Conservation (phyloP, 768 basidiomycete species). For the Tylopilus felleus region DNA sequence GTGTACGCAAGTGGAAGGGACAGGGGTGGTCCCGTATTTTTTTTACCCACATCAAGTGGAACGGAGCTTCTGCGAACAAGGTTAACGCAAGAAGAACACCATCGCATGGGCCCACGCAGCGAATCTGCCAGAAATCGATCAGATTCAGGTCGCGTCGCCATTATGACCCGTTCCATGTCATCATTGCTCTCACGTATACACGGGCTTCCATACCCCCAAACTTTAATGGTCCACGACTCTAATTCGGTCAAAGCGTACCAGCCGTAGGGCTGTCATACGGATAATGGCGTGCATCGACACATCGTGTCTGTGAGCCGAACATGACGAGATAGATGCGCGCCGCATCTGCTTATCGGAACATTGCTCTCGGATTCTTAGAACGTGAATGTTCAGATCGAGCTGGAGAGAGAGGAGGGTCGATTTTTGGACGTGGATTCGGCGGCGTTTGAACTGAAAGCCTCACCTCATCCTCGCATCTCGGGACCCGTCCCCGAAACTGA, state of each 20-base stretch:
- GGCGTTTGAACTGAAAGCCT: too few relatives aligned
- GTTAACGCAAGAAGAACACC: conserved; percentile 5
- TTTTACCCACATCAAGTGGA: not conserved
- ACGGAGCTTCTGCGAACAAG: conserved; percentile 4
- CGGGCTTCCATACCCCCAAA: not conserved
- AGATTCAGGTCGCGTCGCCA: not conserved
- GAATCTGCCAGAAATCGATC: not conserved
- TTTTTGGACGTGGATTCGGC: too few relatives aligned
- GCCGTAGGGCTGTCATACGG: not conserved
- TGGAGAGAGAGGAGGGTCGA: not conserved
- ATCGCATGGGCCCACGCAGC: not conserved
- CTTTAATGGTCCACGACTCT: not conserved
- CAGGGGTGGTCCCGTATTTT: not conserved
- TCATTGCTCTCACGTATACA: not conserved
- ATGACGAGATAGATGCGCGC: not conserved
- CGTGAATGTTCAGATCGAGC: not conserved
- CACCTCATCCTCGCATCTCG: not conserved
- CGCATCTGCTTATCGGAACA: not conserved
- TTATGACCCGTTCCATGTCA: not conserved
- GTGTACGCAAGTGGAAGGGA: not conserved
- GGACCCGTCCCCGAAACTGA: not conserved
- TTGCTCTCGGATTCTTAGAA: too few relatives aligned
- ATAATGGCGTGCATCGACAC: not conserved
- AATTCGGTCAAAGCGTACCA: not conserved
- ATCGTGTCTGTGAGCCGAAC: not conserved